Base-by-base conservation (phyloP, 2,329 filamentous ascomycete species). In the Scorias spongiosa region DNA sequence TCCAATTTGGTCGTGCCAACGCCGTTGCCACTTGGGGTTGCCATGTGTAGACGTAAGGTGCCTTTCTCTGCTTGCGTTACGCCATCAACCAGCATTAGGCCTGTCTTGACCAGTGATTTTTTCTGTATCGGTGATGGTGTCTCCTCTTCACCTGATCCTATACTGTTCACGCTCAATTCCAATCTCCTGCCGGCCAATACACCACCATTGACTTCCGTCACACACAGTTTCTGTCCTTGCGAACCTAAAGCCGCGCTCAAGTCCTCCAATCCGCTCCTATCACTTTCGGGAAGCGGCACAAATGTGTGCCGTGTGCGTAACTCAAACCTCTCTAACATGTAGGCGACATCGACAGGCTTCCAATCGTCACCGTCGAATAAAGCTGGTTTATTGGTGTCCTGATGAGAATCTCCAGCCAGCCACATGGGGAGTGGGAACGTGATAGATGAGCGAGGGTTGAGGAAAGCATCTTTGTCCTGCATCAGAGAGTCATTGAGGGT, bases 321-420 rank as follows among this genome's bases (percentile, higher is more conserved):
- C 49, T 57, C 56, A 30, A 58, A 53, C 9, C 53, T 47, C 18
- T 57, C 55, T 29, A 57, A 49, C 7, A 56, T 18, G 41, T 60
- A 59, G 12, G 43, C 42, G 12, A 54, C 42, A 36, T 36, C 2
- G 48, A 18, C 5, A 46, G 26, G 26, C 49, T 48, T 8, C 39
- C 39, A 39, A 42, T 45, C 44, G 17, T 41, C 14, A 2, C 30
- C 37, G 9, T 20, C 34, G 26, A 18, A 10, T 40, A 15, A 15
- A 29, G 17, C 10, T 37, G 26, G 11, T 14, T 15, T 29, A 12
- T 29, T 36, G 30, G 28, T 39, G 26, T 29, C 32, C 29, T 38
- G 10, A 11, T 20, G 17, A 18, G 11, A 11, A 5, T 29, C 15
- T 30, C 43, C 5, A 18, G 36, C 34, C 9, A 54, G 39, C 48